Percentiles rank a stretch among this genome's conserved stretches.
Conservation (phyloP, 179 eudicot genomes). For the Corrigiola litoralis region DNA sequence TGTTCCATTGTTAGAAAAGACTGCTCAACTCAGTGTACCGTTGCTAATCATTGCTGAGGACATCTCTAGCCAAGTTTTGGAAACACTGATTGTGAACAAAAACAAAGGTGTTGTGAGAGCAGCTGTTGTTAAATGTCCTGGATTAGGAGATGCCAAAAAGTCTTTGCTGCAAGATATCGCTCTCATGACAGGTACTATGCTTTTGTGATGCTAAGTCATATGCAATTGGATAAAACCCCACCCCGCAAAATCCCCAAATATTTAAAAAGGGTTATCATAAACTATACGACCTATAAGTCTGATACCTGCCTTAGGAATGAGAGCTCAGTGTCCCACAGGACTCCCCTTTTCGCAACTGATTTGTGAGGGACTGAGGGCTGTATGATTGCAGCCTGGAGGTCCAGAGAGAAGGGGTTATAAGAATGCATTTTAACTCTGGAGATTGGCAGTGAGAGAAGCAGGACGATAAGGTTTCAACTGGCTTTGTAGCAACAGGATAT, state of each 20-base stretch:
- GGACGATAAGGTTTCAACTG: too few relatives aligned
- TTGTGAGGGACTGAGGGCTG: too few relatives aligned
- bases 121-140: slow-evolving; percentile 94
- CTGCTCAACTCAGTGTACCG: slow-evolving; percentile 76
- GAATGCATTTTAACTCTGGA: background rate
- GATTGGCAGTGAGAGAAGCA: background rate
- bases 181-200: slow-evolving; percentile 95
- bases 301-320: too few relatives aligned
- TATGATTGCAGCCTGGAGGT: background rate
- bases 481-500: too few relatives aligned
- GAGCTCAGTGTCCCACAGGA: too few relatives aligned
- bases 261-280: background rate
- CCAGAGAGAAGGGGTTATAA: too few relatives aligned
- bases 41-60: slow-evolving; percentile 83
- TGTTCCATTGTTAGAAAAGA: slow-evolving; percentile 79
- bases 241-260: too few relatives aligned
- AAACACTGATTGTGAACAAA: slow-evolving; percentile 68
- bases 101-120: slow-evolving; percentile 58
- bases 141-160: slow-evolving; percentile 73
- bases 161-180: slow-evolving; percentile 85
- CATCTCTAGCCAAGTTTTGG: slow-evolving; percentile 61
- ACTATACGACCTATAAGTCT: background rate
- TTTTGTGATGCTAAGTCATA: too few relatives aligned
- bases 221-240: too few relatives aligned
- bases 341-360: too few relatives aligned